These are phyloP conservation scores for Pseudogymnoascus pannorum DNA, from an alignment of 2,329 filamentous ascomycete species.

Conservation along the genomic window DNA sequence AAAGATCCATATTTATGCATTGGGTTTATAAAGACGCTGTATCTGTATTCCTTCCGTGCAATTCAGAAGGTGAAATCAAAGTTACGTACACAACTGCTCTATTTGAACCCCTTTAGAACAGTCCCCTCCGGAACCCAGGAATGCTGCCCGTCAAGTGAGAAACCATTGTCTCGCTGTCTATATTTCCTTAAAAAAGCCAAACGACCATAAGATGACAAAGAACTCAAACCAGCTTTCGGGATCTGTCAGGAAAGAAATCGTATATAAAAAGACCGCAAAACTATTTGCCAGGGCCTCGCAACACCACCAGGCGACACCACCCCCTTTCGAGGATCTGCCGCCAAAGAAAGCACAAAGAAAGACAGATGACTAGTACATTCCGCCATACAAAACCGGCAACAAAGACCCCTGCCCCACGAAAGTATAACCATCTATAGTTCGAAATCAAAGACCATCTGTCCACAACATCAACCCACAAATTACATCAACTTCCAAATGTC, in stretches of 20 bases:
- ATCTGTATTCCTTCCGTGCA: background rate
- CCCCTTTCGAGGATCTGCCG: background rate
- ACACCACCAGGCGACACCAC: background rate
- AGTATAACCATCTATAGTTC: background rate
- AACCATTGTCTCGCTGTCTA: background rate
- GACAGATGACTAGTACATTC: background rate
- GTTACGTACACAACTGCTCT: background rate
- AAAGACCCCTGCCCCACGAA: background rate
- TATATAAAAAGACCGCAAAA: background rate
- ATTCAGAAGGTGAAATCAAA: background rate
- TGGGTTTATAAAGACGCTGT: background rate
- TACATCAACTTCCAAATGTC: background rate
- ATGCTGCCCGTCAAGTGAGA: background rate
- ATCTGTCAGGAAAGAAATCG: conserved; percentile 2
- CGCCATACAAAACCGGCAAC: background rate
- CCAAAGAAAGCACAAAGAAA: conserved; percentile 1
- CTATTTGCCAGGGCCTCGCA: background rate
- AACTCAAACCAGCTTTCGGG: background rate
- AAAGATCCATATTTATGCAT: background rate
- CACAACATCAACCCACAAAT: background rate
- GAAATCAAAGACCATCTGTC: background rate
- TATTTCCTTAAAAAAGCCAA: background rate
- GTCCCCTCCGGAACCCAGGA: background rate
- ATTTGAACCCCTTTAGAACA: background rate
- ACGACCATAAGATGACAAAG: background rate